phyloP scores from a whole-genome alignment of 257 asterid genomes.

The Thymus quinquecostatus region DNA sequence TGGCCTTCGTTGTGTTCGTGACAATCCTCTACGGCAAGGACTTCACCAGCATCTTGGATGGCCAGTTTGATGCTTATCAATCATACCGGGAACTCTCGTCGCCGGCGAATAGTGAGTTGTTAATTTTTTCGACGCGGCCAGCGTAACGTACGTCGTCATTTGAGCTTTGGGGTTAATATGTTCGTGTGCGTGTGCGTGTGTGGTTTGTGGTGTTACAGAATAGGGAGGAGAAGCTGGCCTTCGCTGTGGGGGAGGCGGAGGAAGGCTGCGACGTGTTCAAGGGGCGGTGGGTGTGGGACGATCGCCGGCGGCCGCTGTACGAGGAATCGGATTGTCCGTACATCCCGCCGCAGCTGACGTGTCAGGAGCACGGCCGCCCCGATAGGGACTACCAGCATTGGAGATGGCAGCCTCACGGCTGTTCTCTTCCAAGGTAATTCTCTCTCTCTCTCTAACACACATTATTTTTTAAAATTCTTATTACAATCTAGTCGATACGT shows the following conservation, averaged over 20 bases:
- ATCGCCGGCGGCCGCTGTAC: slow-evolving; percentile 61
- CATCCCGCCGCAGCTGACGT: slow-evolving; percentile 92
- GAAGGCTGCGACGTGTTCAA: slow-evolving; percentile 62
- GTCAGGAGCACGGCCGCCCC: slow-evolving; percentile 85
- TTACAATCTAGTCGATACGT: too few species aligned
- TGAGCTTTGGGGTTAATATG: neutral
- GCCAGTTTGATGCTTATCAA: slow-evolving; percentile 35
- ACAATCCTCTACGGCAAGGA: slow-evolving; percentile 42
- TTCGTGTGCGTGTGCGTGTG: neutral
- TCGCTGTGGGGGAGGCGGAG: slow-evolving; percentile 53
- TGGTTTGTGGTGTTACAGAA: slow-evolving; percentile 63
- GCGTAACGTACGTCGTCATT: neutral
- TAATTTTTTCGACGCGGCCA: neutral
- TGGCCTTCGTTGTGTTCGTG: too few species aligned
- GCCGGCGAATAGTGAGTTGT: slow-evolving; percentile 25
- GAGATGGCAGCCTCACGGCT: slow-evolving; percentile 94
- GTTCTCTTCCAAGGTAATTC: slow-evolving; percentile 76
- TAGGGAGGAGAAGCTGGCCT: slow-evolving; percentile 63
- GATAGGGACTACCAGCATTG: slow-evolving; percentile 77
- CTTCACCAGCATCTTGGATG: slow-evolving; percentile 43
- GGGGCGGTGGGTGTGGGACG: slow-evolving; percentile 87
- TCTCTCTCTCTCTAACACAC: neutral
- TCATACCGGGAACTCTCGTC: slow-evolving; percentile 10
- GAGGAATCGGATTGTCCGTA: slow-evolving; percentile 89
- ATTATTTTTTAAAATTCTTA: too few species aligned